Evolutionary conservation across 23 red algal genomes (phyloP).

Genomic region (Gracilariopsis chorda): DNA sequence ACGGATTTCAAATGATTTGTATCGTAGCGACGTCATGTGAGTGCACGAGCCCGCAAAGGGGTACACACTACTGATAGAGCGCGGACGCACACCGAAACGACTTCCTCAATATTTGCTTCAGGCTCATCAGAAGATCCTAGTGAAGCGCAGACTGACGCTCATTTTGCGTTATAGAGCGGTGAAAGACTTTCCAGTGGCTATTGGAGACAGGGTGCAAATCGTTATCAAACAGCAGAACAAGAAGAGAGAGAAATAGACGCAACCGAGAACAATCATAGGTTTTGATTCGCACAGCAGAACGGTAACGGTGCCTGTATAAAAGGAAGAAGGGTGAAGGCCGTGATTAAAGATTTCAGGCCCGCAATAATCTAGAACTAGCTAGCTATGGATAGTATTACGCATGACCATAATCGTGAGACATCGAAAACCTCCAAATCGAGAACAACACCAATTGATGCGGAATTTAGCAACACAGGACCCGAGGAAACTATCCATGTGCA

Average conservation of each 20-base stretch:
- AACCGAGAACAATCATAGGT: background rate
- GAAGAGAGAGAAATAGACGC: background rate
- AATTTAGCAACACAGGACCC: too few species aligned
- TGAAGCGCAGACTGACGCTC: constrained; percentile 1
- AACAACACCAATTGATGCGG: too few species aligned
- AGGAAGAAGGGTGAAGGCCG: background rate
- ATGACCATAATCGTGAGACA: too few species aligned
- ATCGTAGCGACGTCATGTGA: background rate
- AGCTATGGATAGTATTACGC: too few species aligned
- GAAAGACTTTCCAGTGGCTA: background rate
- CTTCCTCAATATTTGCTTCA: background rate
- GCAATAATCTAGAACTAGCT: background rate
- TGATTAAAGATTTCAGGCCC: constrained; percentile 12
- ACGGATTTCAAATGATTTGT: background rate
- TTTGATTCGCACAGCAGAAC: background rate
- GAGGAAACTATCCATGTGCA: too few species aligned
- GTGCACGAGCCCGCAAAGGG: background rate
- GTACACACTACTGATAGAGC: background rate
- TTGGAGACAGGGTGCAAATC: constrained; percentile 3
- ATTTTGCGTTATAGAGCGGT: background rate
- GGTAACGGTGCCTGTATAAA: constrained; percentile 3
- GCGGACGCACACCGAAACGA: background rate
- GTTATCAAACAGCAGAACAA: constrained; percentile 14
- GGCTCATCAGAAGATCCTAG: background rate
- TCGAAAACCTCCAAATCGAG: too few species aligned